Conservation (phyloP, 176 grass and related monocot genomes). For the Cenchrus fungigraminus region DNA sequence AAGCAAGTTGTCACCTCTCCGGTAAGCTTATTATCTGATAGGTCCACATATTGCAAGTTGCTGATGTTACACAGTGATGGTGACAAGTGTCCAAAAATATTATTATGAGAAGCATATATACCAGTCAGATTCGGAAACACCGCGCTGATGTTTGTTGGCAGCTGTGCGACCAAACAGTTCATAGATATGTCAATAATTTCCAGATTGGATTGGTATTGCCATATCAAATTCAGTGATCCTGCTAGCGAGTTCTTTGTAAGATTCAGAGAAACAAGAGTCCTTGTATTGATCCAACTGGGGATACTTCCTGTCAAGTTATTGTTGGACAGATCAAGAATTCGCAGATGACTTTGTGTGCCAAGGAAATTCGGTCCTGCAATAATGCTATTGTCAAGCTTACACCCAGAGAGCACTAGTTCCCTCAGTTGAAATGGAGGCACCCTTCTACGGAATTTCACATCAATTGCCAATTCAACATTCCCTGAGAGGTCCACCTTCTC, state of each 20-base stretch:
- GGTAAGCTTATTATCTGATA: no score
- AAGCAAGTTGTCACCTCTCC: no score
- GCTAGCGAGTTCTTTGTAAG: no score
- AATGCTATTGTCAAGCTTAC: conserved; percentile 1
- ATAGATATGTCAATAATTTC: no score
- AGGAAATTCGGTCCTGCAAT: conserved; percentile 18
- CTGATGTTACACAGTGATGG: background rate
- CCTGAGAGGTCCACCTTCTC: background rate
- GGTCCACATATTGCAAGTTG: no score
- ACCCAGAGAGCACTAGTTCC: background rate
- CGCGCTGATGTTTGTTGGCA: conserved; percentile 9
- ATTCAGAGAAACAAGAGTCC: no score
- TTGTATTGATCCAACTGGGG: no score
- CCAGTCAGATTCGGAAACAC: background rate
- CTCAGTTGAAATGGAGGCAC: background rate
- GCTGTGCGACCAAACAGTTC: background rate
- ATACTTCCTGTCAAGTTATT: no score
- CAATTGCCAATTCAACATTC: background rate
- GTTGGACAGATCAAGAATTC: no score
- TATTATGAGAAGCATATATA: conserved; percentile 33
- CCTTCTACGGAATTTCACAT: background rate
- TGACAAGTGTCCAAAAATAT: conserved; percentile 13
- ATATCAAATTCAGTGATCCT: no score
- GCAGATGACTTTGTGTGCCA: background rate
- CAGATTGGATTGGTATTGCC: no score